A percentile compares a stretch with the other conserved stretches of the same genome.
Evolutionary conservation across 192 early-diverging fungal species (phyloP).

Genomic region (Coemansia sp.): DNA sequence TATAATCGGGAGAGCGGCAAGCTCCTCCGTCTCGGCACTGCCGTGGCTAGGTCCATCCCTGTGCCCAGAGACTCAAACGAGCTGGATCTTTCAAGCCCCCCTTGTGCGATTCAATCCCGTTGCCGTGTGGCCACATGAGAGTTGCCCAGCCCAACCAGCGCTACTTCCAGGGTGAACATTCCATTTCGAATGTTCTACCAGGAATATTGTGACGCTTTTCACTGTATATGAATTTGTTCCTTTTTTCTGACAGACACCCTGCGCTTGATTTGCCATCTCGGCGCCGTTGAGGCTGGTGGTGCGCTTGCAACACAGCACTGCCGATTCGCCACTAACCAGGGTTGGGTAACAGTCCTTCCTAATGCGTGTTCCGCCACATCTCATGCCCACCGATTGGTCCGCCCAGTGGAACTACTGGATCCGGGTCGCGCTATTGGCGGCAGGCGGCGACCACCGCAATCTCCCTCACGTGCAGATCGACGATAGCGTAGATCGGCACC

Average conservation of each 20-base stretch:
- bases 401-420: not conserved
- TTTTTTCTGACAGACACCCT: not conserved
- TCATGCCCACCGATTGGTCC: not conserved
- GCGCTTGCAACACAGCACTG: not conserved
- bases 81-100: too few relatives aligned
- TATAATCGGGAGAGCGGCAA: not conserved
- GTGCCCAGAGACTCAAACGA: too few relatives aligned
- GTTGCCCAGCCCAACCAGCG: not conserved
- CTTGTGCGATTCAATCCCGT: too few relatives aligned
- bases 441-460: too few relatives aligned
- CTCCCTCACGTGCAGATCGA: not conserved
- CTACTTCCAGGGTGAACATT: constrained; percentile 26
- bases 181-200: constrained; percentile 35
- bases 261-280: not conserved
- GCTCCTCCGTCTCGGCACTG: not conserved
- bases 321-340: too few relatives aligned
- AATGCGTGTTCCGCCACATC: too few relatives aligned
- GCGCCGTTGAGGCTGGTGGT: not conserved
- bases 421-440: too few relatives aligned
- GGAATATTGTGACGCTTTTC: constrained; percentile 22
- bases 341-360: too few relatives aligned
- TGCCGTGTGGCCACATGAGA: not conserved
- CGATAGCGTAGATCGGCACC: not conserved
- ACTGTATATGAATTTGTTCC: not conserved
- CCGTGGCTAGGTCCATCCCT: too few relatives aligned